Base-by-base conservation (phyloP, 345 rosid genomes). In the Salix udensis region DNA sequence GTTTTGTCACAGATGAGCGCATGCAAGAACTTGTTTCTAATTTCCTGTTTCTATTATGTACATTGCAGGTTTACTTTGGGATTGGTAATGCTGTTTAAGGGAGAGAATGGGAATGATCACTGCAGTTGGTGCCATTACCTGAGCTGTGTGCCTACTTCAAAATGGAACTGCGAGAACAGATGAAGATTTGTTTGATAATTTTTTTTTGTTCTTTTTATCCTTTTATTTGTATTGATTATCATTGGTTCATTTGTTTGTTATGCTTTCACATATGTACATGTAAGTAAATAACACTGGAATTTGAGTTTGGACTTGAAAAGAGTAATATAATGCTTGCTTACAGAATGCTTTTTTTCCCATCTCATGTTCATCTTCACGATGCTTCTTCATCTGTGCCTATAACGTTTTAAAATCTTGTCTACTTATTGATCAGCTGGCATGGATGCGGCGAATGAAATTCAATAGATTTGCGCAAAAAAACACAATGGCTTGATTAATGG, bases 41-140 rank as follows among this genome's bases (percentile, higher is more conserved):
- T 36, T 6, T n/a, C n/a, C 2, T n/a, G 37, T 46, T 64, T 7
- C 30, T 26, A 3, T 70, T 28, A n/a, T 65, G 70, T 48, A 21
- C 18, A 31, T 65, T 70, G 82, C 89, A 96, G 98, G 40, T 91
- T 91, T 24, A 77, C 88, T 0, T 82, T 90, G 55, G 98, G 91
- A 66, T 73, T 88, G 84, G 92, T 90, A 64, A 88, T 91, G 97
- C 87, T 96, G 80, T 91, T 96, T 77, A 87, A 82, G 83, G 97
- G 95, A 74, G 94, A 86, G 86, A 90, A 90, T 58, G 98, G 90
- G 67, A 92, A 92, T 78, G 81, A 92, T 5, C 92, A 85, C 79
- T 96, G 99, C 92, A 91, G 92, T 79, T 94, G 99, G 99, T 96
- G 99, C 90, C 99, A 96, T 82, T 88, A 89, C 84, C 87, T 96